Evolutionary conservation across 345 rosid genomes (phyloP).

Genomic region (Cardamine chenopodiifolia): DNA sequence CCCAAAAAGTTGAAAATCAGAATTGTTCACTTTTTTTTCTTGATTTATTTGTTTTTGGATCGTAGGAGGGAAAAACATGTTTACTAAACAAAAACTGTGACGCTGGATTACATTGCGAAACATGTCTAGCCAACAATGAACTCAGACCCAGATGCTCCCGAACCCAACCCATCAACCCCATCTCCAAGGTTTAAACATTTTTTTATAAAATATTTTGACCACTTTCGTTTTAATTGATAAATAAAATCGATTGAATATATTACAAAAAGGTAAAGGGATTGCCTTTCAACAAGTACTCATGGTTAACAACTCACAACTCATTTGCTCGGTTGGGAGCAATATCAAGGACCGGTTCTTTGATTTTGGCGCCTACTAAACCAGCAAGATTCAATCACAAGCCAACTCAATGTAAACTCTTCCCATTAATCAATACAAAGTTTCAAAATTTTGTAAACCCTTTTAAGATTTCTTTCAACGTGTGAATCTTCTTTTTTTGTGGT

Average conservation of each 20-base stretch:
- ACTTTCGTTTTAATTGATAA: neutral
- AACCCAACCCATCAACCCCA: slow-evolving; percentile 64
- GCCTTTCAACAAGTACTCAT: slow-evolving; percentile 82
- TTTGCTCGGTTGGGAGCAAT: slow-evolving; percentile 54
- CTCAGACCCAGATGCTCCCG: slow-evolving; percentile 76
- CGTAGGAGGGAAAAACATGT: slow-evolving; percentile 80
- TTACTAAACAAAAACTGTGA: slow-evolving; percentile 53
- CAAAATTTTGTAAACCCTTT: neutral
- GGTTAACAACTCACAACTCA: slow-evolving; percentile 96
- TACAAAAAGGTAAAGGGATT: slow-evolving; percentile 54
- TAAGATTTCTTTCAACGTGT: neutral
- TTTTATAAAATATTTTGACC: neutral
- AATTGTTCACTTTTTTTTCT: neutral
- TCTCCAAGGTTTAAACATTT: slow-evolving; percentile 51
- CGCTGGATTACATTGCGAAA: slow-evolving; percentile 73
- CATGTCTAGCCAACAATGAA: slow-evolving; percentile 66
- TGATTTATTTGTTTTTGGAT: slow-evolving; percentile 16
- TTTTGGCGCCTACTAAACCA: slow-evolving; percentile 76
- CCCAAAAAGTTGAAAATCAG: neutral
- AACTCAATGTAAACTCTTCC: slow-evolving; percentile 57
- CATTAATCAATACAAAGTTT: slow-evolving; percentile 8
- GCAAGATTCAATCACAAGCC: slow-evolving; percentile 77
- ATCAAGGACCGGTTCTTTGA: slow-evolving; percentile 60
- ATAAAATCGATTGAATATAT: neutral
- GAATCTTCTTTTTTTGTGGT: neutral